These are phyloP conservation scores for Aureobasidium zeae DNA, from an alignment of 2,329 filamentous ascomycete species.

Conservation along the genomic window DNA sequence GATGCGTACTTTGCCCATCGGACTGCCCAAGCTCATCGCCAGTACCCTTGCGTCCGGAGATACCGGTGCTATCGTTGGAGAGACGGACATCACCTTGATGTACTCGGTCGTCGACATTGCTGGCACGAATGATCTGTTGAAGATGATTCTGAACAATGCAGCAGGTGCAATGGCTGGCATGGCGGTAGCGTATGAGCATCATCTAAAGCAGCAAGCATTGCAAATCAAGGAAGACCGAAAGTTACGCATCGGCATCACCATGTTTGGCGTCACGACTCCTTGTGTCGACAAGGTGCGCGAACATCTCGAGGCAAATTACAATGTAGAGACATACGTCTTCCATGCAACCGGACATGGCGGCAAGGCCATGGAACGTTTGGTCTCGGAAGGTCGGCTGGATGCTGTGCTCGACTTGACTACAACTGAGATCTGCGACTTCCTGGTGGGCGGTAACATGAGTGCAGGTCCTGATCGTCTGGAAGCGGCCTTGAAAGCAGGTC, in stretches of 20 bases:
- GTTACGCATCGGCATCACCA: constrained; percentile 54
- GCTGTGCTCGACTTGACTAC: constrained; percentile 63
- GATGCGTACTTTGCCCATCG: constrained; percentile 55
- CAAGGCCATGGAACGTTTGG: constrained; percentile 57
- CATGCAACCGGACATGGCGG: constrained; percentile 63
- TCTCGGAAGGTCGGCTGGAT: constrained; percentile 50
- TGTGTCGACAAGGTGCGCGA: constrained; percentile 48
- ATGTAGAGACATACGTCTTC: constrained; percentile 55
- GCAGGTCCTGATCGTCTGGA: constrained; percentile 50
- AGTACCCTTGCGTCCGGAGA: constrained; percentile 62
- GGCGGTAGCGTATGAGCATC: constrained; percentile 37
- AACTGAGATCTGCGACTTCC: constrained; percentile 56
- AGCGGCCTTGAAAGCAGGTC: constrained; percentile 47
- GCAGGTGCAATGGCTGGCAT: constrained; percentile 53
- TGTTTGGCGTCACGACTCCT: constrained; percentile 67
- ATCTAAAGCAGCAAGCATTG: background rate
- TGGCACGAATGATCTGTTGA: constrained; percentile 52
- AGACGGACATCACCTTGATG: constrained; percentile 61
- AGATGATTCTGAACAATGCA: constrained; percentile 52
- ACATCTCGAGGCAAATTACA: constrained; percentile 39
- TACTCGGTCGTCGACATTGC: constrained; percentile 64
- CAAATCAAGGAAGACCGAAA: constrained; percentile 22
- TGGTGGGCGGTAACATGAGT: constrained; percentile 54
- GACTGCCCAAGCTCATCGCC: constrained; percentile 61
- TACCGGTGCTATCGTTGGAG: constrained; percentile 54